Base-by-base conservation (phyloP, 2,329 filamentous ascomycete species). In the Alternaria metachromatica region DNA sequence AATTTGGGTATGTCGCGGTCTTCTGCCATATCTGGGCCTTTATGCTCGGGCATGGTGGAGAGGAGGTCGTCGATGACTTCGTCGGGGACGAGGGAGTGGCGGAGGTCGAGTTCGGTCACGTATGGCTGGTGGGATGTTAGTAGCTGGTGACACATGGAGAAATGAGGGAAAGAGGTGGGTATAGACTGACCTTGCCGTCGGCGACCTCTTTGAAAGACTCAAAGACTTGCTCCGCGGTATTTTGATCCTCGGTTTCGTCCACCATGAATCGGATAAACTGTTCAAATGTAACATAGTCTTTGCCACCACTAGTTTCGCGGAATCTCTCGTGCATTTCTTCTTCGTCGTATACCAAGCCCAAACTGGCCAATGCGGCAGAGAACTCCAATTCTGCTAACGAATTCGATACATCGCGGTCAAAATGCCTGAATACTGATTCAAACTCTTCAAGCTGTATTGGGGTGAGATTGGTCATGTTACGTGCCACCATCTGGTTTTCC, bases 211-310 rank as follows among this genome's bases (percentile, higher is more conserved):
- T 89, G 88, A 99, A 99, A 68, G 92, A 96, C 82, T 99, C 95
- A 84, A 96, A 98, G 6, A 99, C 96, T 80, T 99, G 96, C 81
- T 98, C 96, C 12, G 96, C 96, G 5, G 94, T 97, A 80, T 99
- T 97, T 82, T 99, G 96, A 78, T 99, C 96, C 82, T 99, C 96
- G 12, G 96, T 99, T 54, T 97, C 96, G 72, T 97, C 93, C 51
- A 99, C 96, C 96, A 99, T 99, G 86, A 99, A 99, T 43, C 93
- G 90, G 79, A 99, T 99, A 78, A 99, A 99, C 81, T 98, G 95
- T 83, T 99, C 96, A 77, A 99, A 99, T 5, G 92, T 96, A 55
- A 99, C 96, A 69, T 91, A 88, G 80, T 90, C 91, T 69, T 85
- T 87, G 37, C 89, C 93, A 41, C 88, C 89, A 67, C 92, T 94